phyloP scores from a whole-genome alignment of 192 early-diverging fungal species.

The Umbelopsis sp. region DNA sequence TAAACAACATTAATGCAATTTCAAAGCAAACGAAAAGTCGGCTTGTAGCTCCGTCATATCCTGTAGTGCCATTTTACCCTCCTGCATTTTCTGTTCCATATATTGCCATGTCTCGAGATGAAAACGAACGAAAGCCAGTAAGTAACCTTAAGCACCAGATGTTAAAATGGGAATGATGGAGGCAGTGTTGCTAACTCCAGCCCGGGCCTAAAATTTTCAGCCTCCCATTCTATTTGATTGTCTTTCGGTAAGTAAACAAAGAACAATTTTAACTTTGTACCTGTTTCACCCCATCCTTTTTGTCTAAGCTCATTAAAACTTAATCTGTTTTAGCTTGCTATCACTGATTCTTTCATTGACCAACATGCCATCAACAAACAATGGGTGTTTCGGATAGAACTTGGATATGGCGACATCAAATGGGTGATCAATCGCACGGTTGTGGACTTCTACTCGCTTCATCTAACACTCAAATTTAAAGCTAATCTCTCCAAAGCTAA shows the following conservation, averaged over 20 bases:
- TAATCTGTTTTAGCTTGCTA: slow-evolving; percentile 40
- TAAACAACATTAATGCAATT: slow-evolving; percentile 27
- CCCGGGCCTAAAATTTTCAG: slow-evolving; percentile 1
- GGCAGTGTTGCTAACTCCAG: background rate
- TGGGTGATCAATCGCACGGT: slow-evolving; percentile 70
- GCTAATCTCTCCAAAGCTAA: slow-evolving; percentile 31
- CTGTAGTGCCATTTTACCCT: slow-evolving; percentile 34
- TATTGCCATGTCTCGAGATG: slow-evolving; percentile 26
- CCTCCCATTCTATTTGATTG: slow-evolving; percentile 40
- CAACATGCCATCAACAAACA: slow-evolving; percentile 37
- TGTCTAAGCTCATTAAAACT: background rate
- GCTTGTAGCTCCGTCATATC: slow-evolving; percentile 33
- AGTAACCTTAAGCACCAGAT: background rate
- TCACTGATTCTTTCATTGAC: slow-evolving; percentile 49
- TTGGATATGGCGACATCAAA: slow-evolving; percentile 75
- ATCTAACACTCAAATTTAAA: slow-evolving; percentile 56
- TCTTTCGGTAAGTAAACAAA: slow-evolving; percentile 26
- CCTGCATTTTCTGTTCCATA: slow-evolving; percentile 32
- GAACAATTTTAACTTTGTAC: too few species aligned
- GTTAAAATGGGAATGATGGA: too few species aligned
- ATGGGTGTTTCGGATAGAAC: slow-evolving; percentile 67
- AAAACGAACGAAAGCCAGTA: slow-evolving; percentile 32
- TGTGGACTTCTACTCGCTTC: slow-evolving; percentile 66
- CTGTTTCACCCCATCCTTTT: too few species aligned
- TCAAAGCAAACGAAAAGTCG: slow-evolving; percentile 44